Percentiles rank a stretch among this genome's conserved stretches.
Conservation (phyloP, 176 grass and related monocot genomes). For the Oryza rufipogon region DNA sequence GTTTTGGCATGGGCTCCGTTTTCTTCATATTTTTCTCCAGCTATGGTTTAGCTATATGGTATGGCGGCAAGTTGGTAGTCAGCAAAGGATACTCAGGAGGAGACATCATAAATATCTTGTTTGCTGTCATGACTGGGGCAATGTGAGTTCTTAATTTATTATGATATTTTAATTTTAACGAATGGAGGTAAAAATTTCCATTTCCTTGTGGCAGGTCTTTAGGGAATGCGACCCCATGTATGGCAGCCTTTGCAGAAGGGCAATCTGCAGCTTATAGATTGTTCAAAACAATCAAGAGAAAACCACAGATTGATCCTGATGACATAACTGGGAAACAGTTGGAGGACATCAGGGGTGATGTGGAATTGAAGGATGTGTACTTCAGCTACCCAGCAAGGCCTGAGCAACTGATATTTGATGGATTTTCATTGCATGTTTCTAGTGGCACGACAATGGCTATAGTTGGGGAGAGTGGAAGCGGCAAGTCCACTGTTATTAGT, state of each 20-base stretch:
- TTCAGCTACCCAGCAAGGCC: constrained; percentile 89
- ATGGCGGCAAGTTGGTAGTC: constrained; percentile 61
- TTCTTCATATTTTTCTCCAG: constrained; percentile 66
- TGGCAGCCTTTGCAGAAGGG: constrained; percentile 80
- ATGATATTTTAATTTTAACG: not conserved
- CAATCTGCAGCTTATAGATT: constrained; percentile 77
- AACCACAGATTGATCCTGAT: constrained; percentile 76
- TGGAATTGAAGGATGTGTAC: constrained; percentile 78
- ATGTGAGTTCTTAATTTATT: constrained; percentile 54
- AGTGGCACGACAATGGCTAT: constrained; percentile 85
- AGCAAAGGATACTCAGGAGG: constrained; percentile 67
- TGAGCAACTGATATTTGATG: constrained; percentile 75
- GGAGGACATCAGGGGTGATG: constrained; percentile 69
- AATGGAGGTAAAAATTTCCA: not conserved
- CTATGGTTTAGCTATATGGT: constrained; percentile 71
- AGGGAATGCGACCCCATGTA: constrained; percentile 74
- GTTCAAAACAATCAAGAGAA: constrained; percentile 79
- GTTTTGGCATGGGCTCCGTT: constrained; percentile 68
- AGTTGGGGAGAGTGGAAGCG: constrained; percentile 93
- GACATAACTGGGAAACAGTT: constrained; percentile 53
- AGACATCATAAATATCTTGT: constrained; percentile 61
- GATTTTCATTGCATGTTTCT: constrained; percentile 68
- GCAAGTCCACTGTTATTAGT: constrained; percentile 87
- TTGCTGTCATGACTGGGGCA: constrained; percentile 68
- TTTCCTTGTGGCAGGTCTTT: constrained; percentile 60